Evolutionary conservation across 2,329 filamentous ascomycete species (phyloP).

Genomic region (Aspergillus jensenii): DNA sequence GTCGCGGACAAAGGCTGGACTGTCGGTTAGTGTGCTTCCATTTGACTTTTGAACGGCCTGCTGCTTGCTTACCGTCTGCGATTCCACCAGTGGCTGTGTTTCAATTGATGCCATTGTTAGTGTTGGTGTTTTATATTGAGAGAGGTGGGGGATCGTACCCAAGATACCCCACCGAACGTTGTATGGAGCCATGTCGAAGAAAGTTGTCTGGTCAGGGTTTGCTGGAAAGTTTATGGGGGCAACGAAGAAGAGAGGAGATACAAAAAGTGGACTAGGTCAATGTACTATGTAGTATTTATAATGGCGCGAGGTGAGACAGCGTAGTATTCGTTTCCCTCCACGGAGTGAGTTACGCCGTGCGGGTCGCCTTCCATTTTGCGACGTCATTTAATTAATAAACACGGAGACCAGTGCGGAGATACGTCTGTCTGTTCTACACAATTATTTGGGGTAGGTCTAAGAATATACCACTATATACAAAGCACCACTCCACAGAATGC

Average conservation of each 20-base stretch:
- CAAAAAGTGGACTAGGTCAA: background rate
- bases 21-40: background rate
- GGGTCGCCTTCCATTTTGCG: conserved; percentile 19
- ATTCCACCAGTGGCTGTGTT: conserved; percentile 46
- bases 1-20: conserved; percentile 67
- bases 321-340: conserved; percentile 5
- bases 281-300: conserved; percentile 4
- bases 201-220: conserved; percentile 1
- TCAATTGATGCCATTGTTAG: conserved; percentile 14
- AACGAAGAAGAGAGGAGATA: background rate
- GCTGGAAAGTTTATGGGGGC: background rate
- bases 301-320: background rate
- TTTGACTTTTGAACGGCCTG: background rate
- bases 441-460: background rate
- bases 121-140: conserved; percentile 5
- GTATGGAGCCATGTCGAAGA: conserved; percentile 29
- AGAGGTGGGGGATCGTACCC: conserved; percentile 29
- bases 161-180: conserved; percentile 46
- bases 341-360: conserved; percentile 26
- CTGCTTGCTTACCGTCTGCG: conserved; percentile 33
- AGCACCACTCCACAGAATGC: background rate
- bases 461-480: conserved; percentile 9
- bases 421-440: background rate
- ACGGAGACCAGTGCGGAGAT: background rate
- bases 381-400: conserved; percentile 6